These are phyloP conservation scores for Pleurotus pulmonarius DNA, from an alignment of 768 basidiomycete species.

Conservation along the genomic window DNA sequence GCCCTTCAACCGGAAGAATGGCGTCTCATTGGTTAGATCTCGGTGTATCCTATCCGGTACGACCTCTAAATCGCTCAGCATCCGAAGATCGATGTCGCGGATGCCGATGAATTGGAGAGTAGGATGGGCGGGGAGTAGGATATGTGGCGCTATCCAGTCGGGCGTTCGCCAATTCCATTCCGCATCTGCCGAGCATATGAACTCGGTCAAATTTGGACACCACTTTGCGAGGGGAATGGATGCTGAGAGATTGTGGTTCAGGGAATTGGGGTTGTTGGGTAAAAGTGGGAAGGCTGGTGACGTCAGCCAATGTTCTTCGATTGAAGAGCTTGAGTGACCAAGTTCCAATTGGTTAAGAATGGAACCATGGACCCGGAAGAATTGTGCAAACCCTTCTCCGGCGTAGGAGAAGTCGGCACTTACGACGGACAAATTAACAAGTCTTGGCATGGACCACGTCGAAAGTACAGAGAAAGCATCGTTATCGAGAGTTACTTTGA, in stretches of 20 bases:
- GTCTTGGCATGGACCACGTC: constrained; percentile 60
- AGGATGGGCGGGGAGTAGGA: constrained; percentile 63
- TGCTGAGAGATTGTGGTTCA: constrained; percentile 20
- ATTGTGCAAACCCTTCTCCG: constrained; percentile 57
- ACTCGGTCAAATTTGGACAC: constrained; percentile 66
- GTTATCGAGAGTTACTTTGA: constrained; percentile 71
- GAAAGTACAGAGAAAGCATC: constrained; percentile 66
- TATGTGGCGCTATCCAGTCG: constrained; percentile 79
- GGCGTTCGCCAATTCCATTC: constrained; percentile 81
- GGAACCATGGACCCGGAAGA: constrained; percentile 63
- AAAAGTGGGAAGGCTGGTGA: constrained; percentile 32
- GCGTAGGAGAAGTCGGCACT: constrained; percentile 70
- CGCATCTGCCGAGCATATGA: constrained; percentile 74
- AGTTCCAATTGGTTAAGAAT: constrained; percentile 66
- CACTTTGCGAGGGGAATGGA: constrained; percentile 54
- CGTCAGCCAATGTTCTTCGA: constrained; percentile 66
- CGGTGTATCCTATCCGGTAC: constrained; percentile 21
- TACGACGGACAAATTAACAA: constrained; percentile 63
- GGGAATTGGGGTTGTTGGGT: constrained; percentile 28
- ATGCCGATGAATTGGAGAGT: constrained; percentile 65
- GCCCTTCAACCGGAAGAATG: constrained; percentile 62
- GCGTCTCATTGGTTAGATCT: constrained; percentile 32
- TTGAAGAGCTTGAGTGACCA: constrained; percentile 64
- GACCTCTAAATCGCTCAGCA: constrained; percentile 41
- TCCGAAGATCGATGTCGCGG: constrained; percentile 63